A percentile compares a stretch with the other conserved stretches of the same genome.
These are phyloP conservation scores for Saccharomyces hybrid DNA, from an alignment of 1,139 yeast species.

Conservation along the genomic window DNA sequence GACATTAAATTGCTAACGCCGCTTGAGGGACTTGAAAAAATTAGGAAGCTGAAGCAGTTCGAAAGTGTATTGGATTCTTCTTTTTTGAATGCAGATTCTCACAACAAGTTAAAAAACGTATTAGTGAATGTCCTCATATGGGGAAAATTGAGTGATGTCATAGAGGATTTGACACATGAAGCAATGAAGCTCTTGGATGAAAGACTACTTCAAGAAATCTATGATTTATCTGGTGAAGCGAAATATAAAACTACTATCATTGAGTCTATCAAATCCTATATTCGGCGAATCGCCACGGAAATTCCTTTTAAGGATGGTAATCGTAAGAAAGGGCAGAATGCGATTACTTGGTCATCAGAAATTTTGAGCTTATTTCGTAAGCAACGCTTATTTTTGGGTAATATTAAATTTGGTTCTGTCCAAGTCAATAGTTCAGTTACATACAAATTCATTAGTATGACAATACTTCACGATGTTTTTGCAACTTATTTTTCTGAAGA, in stretches of 20 bases:
- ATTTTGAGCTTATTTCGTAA: slow-evolving; percentile 50
- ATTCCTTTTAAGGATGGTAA: slow-evolving; percentile 12
- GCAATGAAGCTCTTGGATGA: slow-evolving; percentile 10
- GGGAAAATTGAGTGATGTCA: slow-evolving; percentile 14
- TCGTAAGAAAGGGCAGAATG: slow-evolving; percentile 39
- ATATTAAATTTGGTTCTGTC: slow-evolving; percentile 35
- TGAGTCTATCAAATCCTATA: slow-evolving; percentile 41
- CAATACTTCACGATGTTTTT: slow-evolving; percentile 54
- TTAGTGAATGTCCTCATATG: slow-evolving; percentile 23
- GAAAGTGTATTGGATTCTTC: slow-evolving; percentile 43
- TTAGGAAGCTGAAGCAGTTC: slow-evolving; percentile 42
- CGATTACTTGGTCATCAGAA: slow-evolving; percentile 63
- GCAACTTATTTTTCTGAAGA: slow-evolving; percentile 54
- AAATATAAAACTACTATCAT: slow-evolving; percentile 15
- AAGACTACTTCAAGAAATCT: slow-evolving; percentile 14
- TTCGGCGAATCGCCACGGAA: slow-evolving; percentile 37
- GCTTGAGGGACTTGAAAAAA: slow-evolving; percentile 42
- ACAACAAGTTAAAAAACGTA: slow-evolving; percentile 15
- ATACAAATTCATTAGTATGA: slow-evolving; percentile 44
- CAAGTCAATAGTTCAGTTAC: slow-evolving; percentile 13
- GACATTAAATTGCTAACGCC: slow-evolving; percentile 42
- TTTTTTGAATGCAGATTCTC: slow-evolving; percentile 22
- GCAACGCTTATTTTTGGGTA: slow-evolving; percentile 41
- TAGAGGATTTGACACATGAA: slow-evolving; percentile 10
- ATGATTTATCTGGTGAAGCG: slow-evolving; percentile 16